A percentile compares a stretch with the other conserved stretches of the same genome.
Conservation (phyloP, 805 yeast genomes). For the Lachancea nothofagi region DNA sequence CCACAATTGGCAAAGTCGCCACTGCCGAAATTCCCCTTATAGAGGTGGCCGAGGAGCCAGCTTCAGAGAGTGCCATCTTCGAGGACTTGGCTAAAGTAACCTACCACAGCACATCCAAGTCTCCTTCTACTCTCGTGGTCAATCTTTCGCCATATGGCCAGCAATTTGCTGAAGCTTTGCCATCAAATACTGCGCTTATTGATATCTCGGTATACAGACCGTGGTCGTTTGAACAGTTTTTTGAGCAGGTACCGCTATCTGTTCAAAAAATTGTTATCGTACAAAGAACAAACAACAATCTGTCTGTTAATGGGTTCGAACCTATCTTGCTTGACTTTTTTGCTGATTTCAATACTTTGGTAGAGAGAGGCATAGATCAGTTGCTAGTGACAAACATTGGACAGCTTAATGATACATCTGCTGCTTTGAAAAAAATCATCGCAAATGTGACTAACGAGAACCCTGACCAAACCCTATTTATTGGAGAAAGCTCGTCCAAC, state of each 20-base stretch:
- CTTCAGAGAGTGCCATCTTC: conserved; percentile 27
- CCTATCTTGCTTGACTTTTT: conserved; percentile 75
- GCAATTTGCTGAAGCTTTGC: conserved; percentile 38
- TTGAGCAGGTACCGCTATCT: conserved; percentile 46
- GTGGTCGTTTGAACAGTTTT: conserved; percentile 50
- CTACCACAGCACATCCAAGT: conserved; percentile 27
- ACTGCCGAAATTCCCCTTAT: conserved; percentile 8
- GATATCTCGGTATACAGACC: conserved; percentile 69
- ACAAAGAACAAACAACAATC: conserved; percentile 43
- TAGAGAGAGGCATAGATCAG: conserved; percentile 42
- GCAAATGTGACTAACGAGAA: conserved; percentile 45
- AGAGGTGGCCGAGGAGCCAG: conserved; percentile 12
- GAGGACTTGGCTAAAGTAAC: conserved; percentile 26
- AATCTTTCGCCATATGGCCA: conserved; percentile 55
- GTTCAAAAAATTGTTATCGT: conserved; percentile 57
- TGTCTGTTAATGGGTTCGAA: conserved; percentile 44
- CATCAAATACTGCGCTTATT: conserved; percentile 36
- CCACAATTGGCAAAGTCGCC: background rate
- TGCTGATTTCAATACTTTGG: conserved; percentile 45
- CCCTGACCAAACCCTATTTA: conserved; percentile 58
- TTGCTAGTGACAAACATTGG: conserved; percentile 50
- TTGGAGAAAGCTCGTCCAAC: conserved; percentile 39
- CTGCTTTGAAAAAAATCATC: conserved; percentile 43
- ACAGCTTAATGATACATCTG: conserved; percentile 20
- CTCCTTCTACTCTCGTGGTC: conserved; percentile 47